These are phyloP conservation scores for Emydomyces testavorans DNA, from an alignment of 2,329 filamentous ascomycete genomes.

Conservation along the genomic window DNA sequence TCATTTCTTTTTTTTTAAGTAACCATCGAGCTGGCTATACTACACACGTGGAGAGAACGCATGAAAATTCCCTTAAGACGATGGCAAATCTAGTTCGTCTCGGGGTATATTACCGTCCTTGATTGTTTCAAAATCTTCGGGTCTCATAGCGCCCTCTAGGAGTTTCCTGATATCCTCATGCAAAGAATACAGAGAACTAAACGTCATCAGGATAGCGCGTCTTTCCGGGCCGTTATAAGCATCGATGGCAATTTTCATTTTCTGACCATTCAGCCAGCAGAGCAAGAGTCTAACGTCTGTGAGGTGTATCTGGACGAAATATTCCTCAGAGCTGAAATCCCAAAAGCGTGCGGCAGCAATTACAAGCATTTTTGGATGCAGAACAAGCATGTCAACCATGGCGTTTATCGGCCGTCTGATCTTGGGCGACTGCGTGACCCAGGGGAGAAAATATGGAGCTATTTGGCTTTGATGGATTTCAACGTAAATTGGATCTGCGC, in stretches of 20 bases:
- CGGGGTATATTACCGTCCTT: background rate
- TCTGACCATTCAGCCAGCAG: background rate
- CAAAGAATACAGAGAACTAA: slow-evolving; percentile 1
- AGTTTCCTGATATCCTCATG: background rate
- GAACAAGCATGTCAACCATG: background rate
- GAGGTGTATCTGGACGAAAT: background rate
- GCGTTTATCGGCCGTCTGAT: background rate
- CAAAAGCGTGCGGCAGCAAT: slow-evolving; percentile 1
- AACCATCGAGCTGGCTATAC: too few relatives aligned
- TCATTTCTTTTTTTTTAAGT: too few relatives aligned
- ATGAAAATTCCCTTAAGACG: background rate
- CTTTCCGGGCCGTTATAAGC: background rate
- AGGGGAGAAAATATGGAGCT: slow-evolving; percentile 7
- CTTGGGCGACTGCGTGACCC: background rate
- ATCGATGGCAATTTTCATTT: background rate
- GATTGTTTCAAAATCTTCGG: background rate
- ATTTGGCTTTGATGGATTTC: slow-evolving; percentile 1
- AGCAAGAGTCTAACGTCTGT: background rate
- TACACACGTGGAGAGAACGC: too few relatives aligned
- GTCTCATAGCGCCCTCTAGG: background rate
- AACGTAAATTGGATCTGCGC: slow-evolving; percentile 2
- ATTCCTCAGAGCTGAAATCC: background rate
- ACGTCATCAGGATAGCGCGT: background rate
- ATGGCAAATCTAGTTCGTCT: background rate
- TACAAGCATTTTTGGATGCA: slow-evolving; percentile 2